These are phyloP conservation scores for Linnemannia elongata DNA, from an alignment of 192 early-diverging fungal species.

Conservation along the genomic window DNA sequence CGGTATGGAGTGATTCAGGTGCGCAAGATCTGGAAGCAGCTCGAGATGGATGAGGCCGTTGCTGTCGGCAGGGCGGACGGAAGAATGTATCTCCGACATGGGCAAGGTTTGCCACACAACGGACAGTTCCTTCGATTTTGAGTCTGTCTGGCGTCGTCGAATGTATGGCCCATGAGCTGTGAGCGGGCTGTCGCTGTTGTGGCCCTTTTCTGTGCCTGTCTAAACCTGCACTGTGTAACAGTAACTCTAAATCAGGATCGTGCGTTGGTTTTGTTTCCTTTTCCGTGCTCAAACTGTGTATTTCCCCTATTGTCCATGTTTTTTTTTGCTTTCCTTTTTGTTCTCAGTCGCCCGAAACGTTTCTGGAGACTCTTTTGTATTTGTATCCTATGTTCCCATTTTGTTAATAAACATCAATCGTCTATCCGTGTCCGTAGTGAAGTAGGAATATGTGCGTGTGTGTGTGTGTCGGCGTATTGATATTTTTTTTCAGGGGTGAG, in stretches of 20 bases:
- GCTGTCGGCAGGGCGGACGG: constrained; percentile 37
- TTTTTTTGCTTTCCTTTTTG: not conserved
- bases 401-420: not conserved
- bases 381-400: not conserved
- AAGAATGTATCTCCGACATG: constrained; percentile 43
- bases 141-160: too few species aligned
- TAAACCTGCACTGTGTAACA: not conserved
- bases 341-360: not conserved
- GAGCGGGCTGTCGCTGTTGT: not conserved
- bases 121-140: constrained; percentile 26
- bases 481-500: not conserved
- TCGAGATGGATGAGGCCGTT: constrained; percentile 47
- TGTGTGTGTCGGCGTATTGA: not conserved
- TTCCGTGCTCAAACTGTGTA: too few species aligned
- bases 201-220: too few species aligned
- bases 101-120: constrained; percentile 27
- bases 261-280: not conserved
- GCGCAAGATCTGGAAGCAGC: constrained; percentile 50
- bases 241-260: not conserved
- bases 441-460: too few species aligned
- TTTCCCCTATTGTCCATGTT: not conserved
- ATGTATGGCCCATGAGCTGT: not conserved
- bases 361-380: not conserved
- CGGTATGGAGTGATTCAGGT: constrained; percentile 55
- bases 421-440: too few species aligned